Evolutionary conservation across 2,329 filamentous ascomycete genomes (phyloP).

Genomic region (Xenoacremonium recifei): DNA sequence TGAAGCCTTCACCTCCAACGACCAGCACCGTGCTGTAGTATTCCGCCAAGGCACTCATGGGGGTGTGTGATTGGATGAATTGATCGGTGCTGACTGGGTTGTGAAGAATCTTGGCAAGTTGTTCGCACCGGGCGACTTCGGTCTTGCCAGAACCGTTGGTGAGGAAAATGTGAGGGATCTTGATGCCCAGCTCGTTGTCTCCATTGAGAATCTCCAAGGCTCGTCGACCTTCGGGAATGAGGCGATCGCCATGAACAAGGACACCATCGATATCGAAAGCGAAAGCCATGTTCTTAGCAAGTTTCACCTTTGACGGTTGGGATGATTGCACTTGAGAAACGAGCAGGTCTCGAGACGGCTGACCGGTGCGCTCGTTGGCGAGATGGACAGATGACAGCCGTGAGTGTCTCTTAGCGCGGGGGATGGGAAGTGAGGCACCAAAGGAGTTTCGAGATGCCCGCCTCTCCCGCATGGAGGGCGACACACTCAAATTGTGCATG

Average conservation of each 20-base stretch:
- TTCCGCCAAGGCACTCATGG: conserved; percentile 72
- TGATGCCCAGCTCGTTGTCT: conserved; percentile 71
- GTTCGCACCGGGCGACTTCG: conserved; percentile 77
- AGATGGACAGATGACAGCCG: conserved; percentile 62
- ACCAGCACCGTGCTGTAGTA: conserved; percentile 77
- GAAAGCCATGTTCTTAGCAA: conserved; percentile 74
- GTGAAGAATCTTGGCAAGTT: conserved; percentile 56
- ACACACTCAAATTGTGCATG: conserved; percentile 71
- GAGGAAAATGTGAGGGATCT: conserved; percentile 85
- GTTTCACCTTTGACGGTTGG: conserved; percentile 61
- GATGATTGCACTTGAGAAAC: conserved; percentile 70
- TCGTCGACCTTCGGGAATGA: conserved; percentile 72
- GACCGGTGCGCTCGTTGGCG: conserved; percentile 46
- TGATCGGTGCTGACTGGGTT: conserved; percentile 41
- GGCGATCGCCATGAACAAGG: conserved; percentile 74
- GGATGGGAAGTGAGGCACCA: conserved; percentile 70
- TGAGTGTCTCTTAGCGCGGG: conserved; percentile 66
- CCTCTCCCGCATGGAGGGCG: conserved; percentile 66
- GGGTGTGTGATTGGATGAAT: conserved; percentile 76
- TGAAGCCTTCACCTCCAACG: conserved; percentile 72
- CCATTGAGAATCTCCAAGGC: conserved; percentile 71
- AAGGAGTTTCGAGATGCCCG: conserved; percentile 74
- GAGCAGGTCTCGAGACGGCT: conserved; percentile 65
- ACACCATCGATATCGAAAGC: conserved; percentile 91
- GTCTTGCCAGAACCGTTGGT: conserved; percentile 94